Evolutionary conservation across 2,329 filamentous ascomycete genomes (phyloP).

Genomic region (Epichloe gansuensis): DNA sequence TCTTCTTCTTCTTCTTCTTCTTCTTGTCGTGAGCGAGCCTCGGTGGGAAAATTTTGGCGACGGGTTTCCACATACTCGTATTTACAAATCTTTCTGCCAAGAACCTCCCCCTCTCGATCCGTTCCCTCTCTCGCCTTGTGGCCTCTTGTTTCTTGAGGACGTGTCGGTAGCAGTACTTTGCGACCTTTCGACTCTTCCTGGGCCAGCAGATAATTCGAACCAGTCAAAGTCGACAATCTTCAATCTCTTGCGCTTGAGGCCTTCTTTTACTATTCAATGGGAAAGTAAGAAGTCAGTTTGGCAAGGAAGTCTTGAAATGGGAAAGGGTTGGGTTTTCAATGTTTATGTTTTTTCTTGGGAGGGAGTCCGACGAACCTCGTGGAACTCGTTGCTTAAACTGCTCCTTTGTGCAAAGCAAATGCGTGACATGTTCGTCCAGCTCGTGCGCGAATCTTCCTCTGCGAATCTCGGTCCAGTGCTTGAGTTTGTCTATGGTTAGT

Average conservation of each 20-base stretch:
- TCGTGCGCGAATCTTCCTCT: conserved; percentile 44
- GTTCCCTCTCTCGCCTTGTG: conserved; percentile 19
- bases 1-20: conserved; percentile 13
- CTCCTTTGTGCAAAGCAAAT: conserved; percentile 55
- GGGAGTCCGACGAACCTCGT: conserved; percentile 18
- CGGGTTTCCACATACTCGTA: conserved; percentile 23
- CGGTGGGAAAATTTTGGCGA: no score
- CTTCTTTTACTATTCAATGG: conserved; percentile 21
- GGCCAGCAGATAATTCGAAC: conserved; percentile 34
- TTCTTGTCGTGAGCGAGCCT: no score
- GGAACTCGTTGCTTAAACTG: conserved; percentile 40
- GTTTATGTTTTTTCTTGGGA: background rate
- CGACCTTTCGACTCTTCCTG: conserved; percentile 5
- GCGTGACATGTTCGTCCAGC: conserved; percentile 49
- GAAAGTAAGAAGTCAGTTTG: background rate
- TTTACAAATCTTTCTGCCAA: conserved; percentile 33
- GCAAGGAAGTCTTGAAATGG: no score
- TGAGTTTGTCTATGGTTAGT: conserved; percentile 42
- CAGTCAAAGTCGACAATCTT: conserved; percentile 38
- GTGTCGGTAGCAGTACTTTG: background rate
- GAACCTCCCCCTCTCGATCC: conserved; percentile 26
- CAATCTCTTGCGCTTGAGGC: conserved; percentile 21
- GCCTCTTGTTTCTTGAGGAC: conserved; percentile 10
- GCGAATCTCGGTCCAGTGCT: conserved; percentile 51
- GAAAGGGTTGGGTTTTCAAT: no score